These are phyloP conservation scores for Cercospora citrullina DNA, from an alignment of 2,329 filamentous ascomycete genomes.

Conservation along the genomic window DNA sequence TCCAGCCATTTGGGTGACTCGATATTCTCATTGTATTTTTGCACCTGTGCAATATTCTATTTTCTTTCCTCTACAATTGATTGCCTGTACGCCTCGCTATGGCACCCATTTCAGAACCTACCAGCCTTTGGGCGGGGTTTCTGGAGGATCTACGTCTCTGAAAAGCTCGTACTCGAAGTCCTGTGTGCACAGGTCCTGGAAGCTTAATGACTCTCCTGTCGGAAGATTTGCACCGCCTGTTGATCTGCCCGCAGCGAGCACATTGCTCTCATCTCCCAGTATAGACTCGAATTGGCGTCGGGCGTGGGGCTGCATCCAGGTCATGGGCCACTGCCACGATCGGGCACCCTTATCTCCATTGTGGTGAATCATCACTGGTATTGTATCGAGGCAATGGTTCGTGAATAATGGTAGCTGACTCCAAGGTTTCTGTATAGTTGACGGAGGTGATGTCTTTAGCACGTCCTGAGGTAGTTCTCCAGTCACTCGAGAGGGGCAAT, in stretches of 20 bases:
- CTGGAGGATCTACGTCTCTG: constrained; percentile 21
- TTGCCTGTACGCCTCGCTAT: not conserved
- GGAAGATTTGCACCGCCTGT: constrained; percentile 40
- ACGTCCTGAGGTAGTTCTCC: constrained; percentile 28
- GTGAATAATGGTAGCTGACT: constrained; percentile 26
- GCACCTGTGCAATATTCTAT: not conserved
- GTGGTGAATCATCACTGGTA: constrained; percentile 35
- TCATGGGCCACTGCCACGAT: constrained; percentile 19
- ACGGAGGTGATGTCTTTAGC: constrained; percentile 16
- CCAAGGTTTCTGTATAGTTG: constrained; percentile 23
- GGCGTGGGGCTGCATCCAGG: constrained; percentile 26
- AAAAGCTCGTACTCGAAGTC: constrained; percentile 28
- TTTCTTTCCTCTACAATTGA: not conserved
- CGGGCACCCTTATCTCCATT: constrained; percentile 30
- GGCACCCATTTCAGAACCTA: not conserved
- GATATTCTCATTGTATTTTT: not conserved
- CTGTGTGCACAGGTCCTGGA: constrained; percentile 24
- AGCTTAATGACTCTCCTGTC: constrained; percentile 42
- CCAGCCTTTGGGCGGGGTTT: not conserved
- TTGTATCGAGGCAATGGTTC: constrained; percentile 30
- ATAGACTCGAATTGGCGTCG: constrained; percentile 24
- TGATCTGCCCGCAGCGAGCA: constrained; percentile 36
- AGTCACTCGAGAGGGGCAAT: constrained; percentile 14
- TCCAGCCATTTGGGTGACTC: not conserved
- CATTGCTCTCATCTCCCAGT: constrained; percentile 34